Evolutionary conservation across 75 land plant species (phyloP).

Genomic region (Azolla pinnata): DNA sequence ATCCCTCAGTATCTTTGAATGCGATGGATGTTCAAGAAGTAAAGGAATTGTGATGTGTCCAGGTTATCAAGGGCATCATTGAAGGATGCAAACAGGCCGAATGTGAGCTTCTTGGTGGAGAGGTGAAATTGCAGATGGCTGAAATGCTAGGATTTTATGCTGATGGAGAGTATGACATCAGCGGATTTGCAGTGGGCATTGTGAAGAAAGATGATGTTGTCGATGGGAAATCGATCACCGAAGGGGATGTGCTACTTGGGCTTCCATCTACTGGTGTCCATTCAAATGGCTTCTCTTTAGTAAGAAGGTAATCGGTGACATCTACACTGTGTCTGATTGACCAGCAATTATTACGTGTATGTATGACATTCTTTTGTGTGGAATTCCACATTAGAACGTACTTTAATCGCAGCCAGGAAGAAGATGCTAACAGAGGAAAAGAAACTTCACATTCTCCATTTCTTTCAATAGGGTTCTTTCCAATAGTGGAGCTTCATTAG

Average conservation of each 20-base stretch:
- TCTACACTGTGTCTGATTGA: too few relatives aligned
- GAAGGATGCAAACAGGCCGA: constrained; percentile 89
- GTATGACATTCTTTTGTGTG: too few relatives aligned
- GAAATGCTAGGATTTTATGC: constrained; percentile 97
- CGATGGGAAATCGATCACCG: constrained; percentile 65
- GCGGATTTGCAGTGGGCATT: constrained; percentile 98
- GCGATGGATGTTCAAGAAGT: too few relatives aligned
- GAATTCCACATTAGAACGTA: too few relatives aligned
- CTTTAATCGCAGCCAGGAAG: too few relatives aligned
- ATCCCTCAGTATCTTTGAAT: too few relatives aligned
- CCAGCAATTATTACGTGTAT: too few relatives aligned
- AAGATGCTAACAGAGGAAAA: too few relatives aligned
- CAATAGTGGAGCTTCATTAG: constrained; percentile 57
- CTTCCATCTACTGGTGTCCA: constrained; percentile 95
- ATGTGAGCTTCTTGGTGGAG: constrained; percentile 86
- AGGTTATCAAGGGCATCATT: constrained; percentile 96
- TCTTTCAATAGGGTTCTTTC: constrained; percentile 48
- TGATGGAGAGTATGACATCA: constrained; percentile 93
- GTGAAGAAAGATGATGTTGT: constrained; percentile 87
- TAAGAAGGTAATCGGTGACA: too few relatives aligned
- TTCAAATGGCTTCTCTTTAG: constrained; percentile 97
- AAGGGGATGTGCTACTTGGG: constrained; percentile 86
- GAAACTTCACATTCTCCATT: too few relatives aligned
- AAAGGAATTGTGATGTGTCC: too few relatives aligned
- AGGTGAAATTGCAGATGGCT: constrained; percentile 80